Evolutionary conservation across 1,139 yeast species (phyloP).

Genomic region (Suhomyces bolitotheri): DNA sequence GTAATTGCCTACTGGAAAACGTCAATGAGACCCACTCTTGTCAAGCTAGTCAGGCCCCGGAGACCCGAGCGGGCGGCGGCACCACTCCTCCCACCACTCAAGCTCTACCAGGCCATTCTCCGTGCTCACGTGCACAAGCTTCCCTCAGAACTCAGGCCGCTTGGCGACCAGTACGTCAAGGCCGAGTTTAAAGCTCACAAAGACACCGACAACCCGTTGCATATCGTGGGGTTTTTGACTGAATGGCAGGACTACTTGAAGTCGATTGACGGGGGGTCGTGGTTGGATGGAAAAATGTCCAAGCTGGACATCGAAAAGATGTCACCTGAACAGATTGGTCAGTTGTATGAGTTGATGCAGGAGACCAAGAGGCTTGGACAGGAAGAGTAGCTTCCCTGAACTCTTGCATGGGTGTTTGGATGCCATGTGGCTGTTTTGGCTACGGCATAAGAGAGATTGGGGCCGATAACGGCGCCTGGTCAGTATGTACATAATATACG

Average conservation of each 20-base stretch:
- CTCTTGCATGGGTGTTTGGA: not conserved
- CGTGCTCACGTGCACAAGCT: constrained; percentile 70
- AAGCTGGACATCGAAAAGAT: constrained; percentile 69
- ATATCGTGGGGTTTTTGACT: constrained; percentile 87
- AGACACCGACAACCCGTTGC: constrained; percentile 80
- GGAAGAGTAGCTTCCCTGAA: constrained; percentile 18
- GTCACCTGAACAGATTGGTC: constrained; percentile 93
- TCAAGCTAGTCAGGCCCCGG: constrained; percentile 53
- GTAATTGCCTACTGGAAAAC: no score
- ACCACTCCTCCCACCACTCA: constrained; percentile 79
- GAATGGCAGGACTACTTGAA: constrained; percentile 92
- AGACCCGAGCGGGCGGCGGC: constrained; percentile 54
- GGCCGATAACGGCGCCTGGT: no score
- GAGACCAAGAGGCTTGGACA: constrained; percentile 61
- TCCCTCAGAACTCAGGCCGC: constrained; percentile 66
- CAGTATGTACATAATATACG: no score
- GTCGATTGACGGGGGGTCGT: constrained; percentile 68
- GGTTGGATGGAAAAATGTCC: constrained; percentile 72
- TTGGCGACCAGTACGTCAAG: constrained; percentile 89
- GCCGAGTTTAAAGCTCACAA: constrained; percentile 89
- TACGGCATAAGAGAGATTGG: no score
- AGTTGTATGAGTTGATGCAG: constrained; percentile 52
- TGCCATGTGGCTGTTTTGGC: not conserved
- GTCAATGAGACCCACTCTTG: constrained; percentile 55
- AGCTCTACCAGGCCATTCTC: constrained; percentile 71